Conservation (phyloP, 768 basidiomycete genomes). For the Tulasnella sp. region DNA sequence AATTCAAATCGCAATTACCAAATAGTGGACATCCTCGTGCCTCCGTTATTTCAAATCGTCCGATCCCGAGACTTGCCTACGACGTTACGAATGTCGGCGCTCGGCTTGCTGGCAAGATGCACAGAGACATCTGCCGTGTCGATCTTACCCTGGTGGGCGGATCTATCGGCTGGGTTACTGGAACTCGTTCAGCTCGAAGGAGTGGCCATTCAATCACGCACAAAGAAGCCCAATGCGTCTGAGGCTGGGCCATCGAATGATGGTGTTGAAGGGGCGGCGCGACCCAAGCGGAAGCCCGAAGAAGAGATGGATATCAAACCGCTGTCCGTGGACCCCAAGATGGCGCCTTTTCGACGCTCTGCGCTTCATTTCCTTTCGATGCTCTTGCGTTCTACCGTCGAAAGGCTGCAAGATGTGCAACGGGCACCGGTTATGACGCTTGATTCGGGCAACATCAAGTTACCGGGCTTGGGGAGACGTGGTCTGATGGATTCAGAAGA, state of each 20-base stretch:
- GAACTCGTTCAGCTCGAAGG: conserved; percentile 47
- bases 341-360: conserved; percentile 72
- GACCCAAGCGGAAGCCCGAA: not conserved
- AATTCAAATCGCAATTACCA: not conserved
- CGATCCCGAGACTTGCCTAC: conserved; percentile 52
- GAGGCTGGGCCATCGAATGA: not conserved
- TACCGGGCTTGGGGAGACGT: conserved; percentile 8
- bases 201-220: conserved; percentile 14
- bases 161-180: conserved; percentile 54
- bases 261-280: not conserved
- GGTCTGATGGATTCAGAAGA: conserved; percentile 9
- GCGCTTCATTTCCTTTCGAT: conserved; percentile 71
- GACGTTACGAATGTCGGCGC: conserved; percentile 52
- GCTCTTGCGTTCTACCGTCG: conserved; percentile 48
- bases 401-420: conserved; percentile 35
- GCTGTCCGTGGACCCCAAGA: conserved; percentile 44
- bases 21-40: conserved; percentile 57
- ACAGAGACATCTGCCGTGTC: conserved; percentile 51
- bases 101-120: conserved; percentile 63
- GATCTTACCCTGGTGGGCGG: conserved; percentile 46
- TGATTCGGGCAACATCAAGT: not conserved
- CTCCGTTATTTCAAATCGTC: conserved; percentile 53
- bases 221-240: not conserved
- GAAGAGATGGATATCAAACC: conserved; percentile 44
- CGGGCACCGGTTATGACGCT: not conserved